phyloP scores from a whole-genome alignment of 2,329 filamentous ascomycete genomes.

The Cytospora mali region DNA sequence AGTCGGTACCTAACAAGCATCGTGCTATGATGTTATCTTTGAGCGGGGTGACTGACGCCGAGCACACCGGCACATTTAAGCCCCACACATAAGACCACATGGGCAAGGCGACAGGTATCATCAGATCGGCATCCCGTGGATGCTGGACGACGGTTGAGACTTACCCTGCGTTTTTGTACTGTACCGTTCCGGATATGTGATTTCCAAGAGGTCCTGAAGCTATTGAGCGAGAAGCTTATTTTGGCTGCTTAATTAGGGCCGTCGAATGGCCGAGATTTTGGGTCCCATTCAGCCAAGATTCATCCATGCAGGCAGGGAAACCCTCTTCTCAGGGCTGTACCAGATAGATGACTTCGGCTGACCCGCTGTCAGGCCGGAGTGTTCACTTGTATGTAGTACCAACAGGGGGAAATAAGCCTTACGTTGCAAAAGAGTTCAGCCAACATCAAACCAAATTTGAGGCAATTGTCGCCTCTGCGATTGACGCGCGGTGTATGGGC shows the following conservation, averaged over 20 bases:
- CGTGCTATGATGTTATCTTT: not conserved
- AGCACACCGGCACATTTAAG: not conserved
- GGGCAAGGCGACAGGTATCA: not conserved
- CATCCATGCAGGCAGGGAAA: not conserved
- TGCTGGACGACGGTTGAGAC: not conserved
- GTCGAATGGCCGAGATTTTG: no score
- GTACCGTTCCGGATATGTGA: not conserved
- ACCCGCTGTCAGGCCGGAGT: not conserved
- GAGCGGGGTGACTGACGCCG: not conserved
- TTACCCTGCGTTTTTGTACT: not conserved
- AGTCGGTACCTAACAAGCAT: not conserved
- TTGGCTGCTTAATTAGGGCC: no score
- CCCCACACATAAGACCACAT: not conserved
- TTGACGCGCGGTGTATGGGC: not conserved
- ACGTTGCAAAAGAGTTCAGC: not conserved
- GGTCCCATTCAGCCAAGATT: not conserved
- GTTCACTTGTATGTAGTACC: not conserved
- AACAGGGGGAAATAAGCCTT: not conserved
- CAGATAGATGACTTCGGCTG: not conserved
- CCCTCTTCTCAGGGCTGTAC: no score
- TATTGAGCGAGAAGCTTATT: not conserved
- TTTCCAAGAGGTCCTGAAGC: not conserved
- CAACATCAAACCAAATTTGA: not conserved
- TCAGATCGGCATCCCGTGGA: not conserved
- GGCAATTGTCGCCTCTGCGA: not conserved